phyloP scores from a whole-genome alignment of 768 basidiomycete species.

The Mycena crocata region DNA sequence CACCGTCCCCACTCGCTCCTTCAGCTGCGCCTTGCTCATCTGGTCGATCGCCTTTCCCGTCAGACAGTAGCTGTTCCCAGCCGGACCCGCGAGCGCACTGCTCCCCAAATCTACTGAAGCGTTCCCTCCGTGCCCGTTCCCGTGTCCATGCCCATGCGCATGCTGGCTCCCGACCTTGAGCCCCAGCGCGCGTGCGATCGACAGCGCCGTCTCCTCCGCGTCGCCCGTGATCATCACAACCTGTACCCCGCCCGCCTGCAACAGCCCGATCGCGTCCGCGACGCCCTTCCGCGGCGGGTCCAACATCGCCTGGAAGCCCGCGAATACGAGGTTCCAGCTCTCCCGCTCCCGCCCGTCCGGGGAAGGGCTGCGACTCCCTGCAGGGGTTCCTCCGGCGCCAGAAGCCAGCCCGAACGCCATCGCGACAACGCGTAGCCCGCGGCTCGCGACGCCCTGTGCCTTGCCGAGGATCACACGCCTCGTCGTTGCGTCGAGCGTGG shows the following conservation, averaged over 20 bases:
- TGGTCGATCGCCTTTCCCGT: slow-evolving; percentile 88
- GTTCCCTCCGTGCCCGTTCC: slow-evolving; percentile 55
- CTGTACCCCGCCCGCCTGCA: slow-evolving; percentile 90
- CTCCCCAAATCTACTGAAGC: slow-evolving; percentile 39
- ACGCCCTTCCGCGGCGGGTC: slow-evolving; percentile 96
- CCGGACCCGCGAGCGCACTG: slow-evolving; percentile 21
- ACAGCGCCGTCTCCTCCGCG: slow-evolving; percentile 88
- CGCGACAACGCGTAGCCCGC: slow-evolving; percentile 88
- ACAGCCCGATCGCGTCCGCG: slow-evolving; percentile 84
- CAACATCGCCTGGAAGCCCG: slow-evolving; percentile 94
- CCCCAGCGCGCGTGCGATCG: slow-evolving; percentile 89
- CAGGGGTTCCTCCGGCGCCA: slow-evolving; percentile 24
- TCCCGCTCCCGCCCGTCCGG: slow-evolving; percentile 18
- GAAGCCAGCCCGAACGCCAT: slow-evolving; percentile 86
- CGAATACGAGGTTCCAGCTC: slow-evolving; percentile 81
- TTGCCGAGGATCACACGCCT: slow-evolving; percentile 75
- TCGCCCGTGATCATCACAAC: slow-evolving; percentile 99
- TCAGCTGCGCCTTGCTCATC: slow-evolving; percentile 83
- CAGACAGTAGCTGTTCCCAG: slow-evolving; percentile 60
- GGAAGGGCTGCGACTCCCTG: slow-evolving; percentile 36
- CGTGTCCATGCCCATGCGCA: slow-evolving; percentile 47
- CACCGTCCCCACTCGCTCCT: slow-evolving; percentile 83
- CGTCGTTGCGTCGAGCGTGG: slow-evolving; percentile 76
- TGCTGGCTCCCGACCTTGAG: slow-evolving; percentile 77
- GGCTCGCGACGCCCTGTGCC: slow-evolving; percentile 76